phyloP scores from a whole-genome alignment of 176 grass and related monocot genomes.

The Cenchrus purpureus region DNA sequence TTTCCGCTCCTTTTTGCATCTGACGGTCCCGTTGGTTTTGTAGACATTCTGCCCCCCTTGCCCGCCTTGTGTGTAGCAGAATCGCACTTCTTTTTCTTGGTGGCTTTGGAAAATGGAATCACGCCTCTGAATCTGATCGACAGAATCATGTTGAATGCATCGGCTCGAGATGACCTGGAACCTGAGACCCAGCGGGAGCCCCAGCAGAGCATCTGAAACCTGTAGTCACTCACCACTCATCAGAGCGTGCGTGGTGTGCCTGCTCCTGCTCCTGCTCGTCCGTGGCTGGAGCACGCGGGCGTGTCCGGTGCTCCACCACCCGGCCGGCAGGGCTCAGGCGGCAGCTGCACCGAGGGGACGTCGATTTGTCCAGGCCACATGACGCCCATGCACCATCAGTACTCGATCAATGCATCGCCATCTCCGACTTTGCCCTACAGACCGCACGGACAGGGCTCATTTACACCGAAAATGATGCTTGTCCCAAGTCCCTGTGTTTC shows the following conservation, averaged over 20 bases:
- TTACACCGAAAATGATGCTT: slow-evolving; percentile 3
- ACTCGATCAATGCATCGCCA: slow-evolving; percentile 1
- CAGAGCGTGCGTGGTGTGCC: background rate
- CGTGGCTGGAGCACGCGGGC: slow-evolving; percentile 28
- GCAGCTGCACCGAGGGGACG: slow-evolving; percentile 18
- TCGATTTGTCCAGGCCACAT: slow-evolving; percentile 21
- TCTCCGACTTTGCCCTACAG: background rate
- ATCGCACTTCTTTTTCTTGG: background rate
- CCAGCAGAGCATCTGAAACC: background rate
- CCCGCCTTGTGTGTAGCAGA: background rate
- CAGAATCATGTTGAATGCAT: background rate
- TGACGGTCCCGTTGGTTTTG: background rate
- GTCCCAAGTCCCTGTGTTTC: background rate
- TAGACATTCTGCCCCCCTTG: background rate
- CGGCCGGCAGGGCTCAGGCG: background rate
- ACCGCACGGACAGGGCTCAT: background rate
- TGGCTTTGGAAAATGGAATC: background rate
- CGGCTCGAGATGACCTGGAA: background rate
- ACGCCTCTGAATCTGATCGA: background rate
- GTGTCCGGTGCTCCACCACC: slow-evolving; percentile 12
- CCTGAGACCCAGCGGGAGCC: background rate
- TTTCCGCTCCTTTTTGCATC: background rate
- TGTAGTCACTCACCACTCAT: too few relatives aligned
- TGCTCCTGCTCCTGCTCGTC: background rate
- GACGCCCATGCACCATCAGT: slow-evolving; percentile 1